A percentile compares a stretch with the other conserved stretches of the same genome.
These are phyloP conservation scores for Dictyostelium citrinum DNA, from an alignment of 78 protist genomes.

Conservation along the genomic window DNA sequence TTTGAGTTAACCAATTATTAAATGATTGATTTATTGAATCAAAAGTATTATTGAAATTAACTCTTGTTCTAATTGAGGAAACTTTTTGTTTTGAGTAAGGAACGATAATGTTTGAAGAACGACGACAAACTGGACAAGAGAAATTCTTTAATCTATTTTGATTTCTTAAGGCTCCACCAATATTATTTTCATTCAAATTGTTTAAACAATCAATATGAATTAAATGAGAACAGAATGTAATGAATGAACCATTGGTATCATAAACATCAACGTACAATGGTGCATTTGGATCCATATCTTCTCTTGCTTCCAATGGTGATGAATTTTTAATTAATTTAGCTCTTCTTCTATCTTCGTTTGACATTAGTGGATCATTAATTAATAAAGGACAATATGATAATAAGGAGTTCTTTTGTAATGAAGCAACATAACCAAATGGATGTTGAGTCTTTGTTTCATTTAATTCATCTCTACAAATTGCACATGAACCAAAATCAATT, in stretches of 20 bases:
- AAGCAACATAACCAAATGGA: conserved; percentile 28
- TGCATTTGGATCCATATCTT: neutral
- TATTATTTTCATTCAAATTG: neutral
- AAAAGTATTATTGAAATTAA: neutral
- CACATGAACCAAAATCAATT: conserved; percentile 34
- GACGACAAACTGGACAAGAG: conserved; percentile 41
- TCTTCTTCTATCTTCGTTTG: neutral
- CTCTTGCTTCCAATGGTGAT: neutral
- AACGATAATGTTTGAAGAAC: neutral
- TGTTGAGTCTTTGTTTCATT: neutral
- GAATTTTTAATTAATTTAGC: neutral
- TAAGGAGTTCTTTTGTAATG: conserved; percentile 18
- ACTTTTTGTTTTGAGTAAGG: conserved; percentile 8
- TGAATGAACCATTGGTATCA: neutral
- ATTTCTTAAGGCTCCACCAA: neutral
- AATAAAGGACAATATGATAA: conserved; percentile 10
- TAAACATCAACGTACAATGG: conserved; percentile 3
- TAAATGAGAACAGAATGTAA: conserved; percentile 39
- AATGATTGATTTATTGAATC: neutral
- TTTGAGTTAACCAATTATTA: neutral
- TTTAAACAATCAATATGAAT: conserved; percentile 28
- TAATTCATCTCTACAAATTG: conserved; percentile 12
- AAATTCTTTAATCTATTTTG: neutral
- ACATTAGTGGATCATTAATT: neutral
- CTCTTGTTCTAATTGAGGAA: neutral